Evolutionary conservation across 176 grass and related monocot species (phyloP), one percentile per base, ranked within the genome.

Genomic region (Oryza brachyantha): DNA sequence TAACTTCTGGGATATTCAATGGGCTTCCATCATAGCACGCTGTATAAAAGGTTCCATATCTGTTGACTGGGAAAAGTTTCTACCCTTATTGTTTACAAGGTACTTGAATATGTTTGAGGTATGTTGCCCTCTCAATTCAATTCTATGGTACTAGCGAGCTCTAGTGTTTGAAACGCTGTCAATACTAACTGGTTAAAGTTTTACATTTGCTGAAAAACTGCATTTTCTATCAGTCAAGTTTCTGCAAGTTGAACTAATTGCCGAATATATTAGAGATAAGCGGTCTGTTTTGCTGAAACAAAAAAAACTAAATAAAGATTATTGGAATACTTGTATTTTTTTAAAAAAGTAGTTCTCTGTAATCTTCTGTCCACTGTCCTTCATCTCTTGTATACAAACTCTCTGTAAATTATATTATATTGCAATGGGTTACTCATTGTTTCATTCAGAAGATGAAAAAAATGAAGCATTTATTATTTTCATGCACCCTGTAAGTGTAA

Each of bases 71-170:
- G 85, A 98, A 80, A 81, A 75, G 35, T 98, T 94, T 85, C 81
- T 94, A 36, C 89, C 95, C 10, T 68, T 77, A 74, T 74, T 98
- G 63, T 98, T 92, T 84, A 90, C 90, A 31, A 76, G 52, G 72
- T 88, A 88, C 74, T 86, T 98, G 70, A 98, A 98, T 85, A 94
- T 92, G 90, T 98, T 98, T 83, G 92, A 98, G 95, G 95, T 98
- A 81, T 71, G 68, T 34, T 70, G 48, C 2, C 28, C 5, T 84
- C 73, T 75, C 62, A 75, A 40, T 75, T 88, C 12, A 36, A 62
- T 80, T 41, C 34, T n/a, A 68, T 69, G 25, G 39, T 62, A 32
- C 11, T 29, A 63, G 65, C 61, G 10, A 76, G 26, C 57, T 84
- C 70, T 31, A 43, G 29, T 62, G 46, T 42, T 72, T 61, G 39